Evolutionary conservation across 148 eudicot genomes (phyloP), one percentile per base, ranked within the genome.

Genomic region (Selenicereus undatus): DNA sequence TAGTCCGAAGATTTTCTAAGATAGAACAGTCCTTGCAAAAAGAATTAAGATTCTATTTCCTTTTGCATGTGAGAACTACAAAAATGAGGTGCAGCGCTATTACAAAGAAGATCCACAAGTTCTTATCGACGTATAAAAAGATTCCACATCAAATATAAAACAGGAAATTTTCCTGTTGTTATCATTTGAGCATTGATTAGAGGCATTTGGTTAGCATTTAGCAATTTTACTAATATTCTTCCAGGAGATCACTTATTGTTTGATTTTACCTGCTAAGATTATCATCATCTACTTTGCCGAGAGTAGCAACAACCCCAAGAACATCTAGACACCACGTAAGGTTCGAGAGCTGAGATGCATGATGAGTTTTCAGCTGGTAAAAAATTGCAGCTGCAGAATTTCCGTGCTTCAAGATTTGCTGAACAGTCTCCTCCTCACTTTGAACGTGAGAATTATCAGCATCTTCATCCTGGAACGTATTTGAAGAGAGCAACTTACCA

Each of bases 371-470:
- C 69, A 93, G 80, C 84, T 82, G 86, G 82, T 86, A 91, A 70
- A 90, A 58, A 74, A 93, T 79, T 79, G 85, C 90, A 84, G 97
- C 99, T 26, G 97, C 97, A 78, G 97, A 86, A 73, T 92, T 92
- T 69, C 87, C 93, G 75, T 90, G 89, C 85, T 80, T 88, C 71
- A 93, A 56, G 43, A 92, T 90, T 60, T 88, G 85, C 56, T 88
- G 85, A 69, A 87, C 65, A 76, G 86, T 90, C 81, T 89, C 91
- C 75, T 88, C 90, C 80, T 89, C 95, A 83, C 86, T 86, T 68
- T 50, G 80, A 52, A 3, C 78, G 35, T 73, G 76, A 60, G 85
- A 71, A 68, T 45, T 73, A 62, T 85, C 91, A 80, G 81, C 89
- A 54, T 82, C 88, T 82, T 86, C 86, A 21, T 75, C 42, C 83